Evolutionary conservation across 257 asterid species (phyloP).

Genomic region (Pogostemon cablin): DNA sequence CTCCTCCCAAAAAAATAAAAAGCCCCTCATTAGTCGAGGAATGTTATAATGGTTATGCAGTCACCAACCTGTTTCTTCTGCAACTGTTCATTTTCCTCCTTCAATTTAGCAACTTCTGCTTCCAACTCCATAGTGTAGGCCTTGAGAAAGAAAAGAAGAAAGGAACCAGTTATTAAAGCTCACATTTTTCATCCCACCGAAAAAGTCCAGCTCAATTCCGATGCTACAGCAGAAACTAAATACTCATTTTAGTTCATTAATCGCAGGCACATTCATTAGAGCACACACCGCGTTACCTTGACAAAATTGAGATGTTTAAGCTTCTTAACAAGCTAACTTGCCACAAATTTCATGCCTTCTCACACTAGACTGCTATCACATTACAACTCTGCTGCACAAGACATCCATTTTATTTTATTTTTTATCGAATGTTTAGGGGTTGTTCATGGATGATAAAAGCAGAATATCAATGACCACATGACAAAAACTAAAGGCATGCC

Average conservation of each 20-base stretch:
- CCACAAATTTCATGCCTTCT: constrained; percentile 37
- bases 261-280: constrained; percentile 27
- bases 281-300: constrained; percentile 36
- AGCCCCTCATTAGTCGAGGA: too few relatives aligned
- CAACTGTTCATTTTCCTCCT: constrained; percentile 81
- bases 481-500: neutral
- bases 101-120: constrained; percentile 85
- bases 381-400: constrained; percentile 38
- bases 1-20: too few relatives aligned
- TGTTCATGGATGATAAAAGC: constrained; percentile 24
- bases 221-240: constrained; percentile 11
- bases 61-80: constrained; percentile 66
- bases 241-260: constrained; percentile 8
- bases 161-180: neutral
- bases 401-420: constrained; percentile 20
- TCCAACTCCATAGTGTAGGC: constrained; percentile 88
- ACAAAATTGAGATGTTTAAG: constrained; percentile 32
- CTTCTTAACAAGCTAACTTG: constrained; percentile 34
- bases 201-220: neutral
- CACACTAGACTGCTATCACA: constrained; percentile 39
- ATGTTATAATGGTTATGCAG: neutral
- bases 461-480: constrained; percentile 16
- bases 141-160: constrained; percentile 38
- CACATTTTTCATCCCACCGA: neutral
- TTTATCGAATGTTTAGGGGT: constrained; percentile 31